phyloP scores from a whole-genome alignment of 73 alveolate genomes.

The Paramecium sonneborni region DNA sequence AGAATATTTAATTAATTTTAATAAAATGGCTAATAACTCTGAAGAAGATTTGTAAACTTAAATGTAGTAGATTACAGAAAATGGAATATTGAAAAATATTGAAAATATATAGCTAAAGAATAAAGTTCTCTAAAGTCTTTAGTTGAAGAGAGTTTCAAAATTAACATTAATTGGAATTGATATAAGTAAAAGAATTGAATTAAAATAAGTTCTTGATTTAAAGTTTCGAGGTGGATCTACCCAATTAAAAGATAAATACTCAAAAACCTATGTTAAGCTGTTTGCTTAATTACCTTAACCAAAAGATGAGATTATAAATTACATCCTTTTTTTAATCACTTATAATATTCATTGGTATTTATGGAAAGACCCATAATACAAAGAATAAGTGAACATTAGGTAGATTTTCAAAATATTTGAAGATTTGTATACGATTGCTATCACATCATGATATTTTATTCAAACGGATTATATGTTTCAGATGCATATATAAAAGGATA shows the following conservation, averaged over 20 bases:
- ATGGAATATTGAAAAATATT: conserved; percentile 21
- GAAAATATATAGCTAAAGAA: background rate
- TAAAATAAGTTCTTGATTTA: background rate
- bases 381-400: conserved; percentile 49
- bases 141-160: conserved; percentile 11
- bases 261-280: conserved; percentile 56
- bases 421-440: conserved; percentile 67
- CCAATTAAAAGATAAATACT: conserved; percentile 6
- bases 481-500: conserved; percentile 58
- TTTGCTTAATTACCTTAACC: conserved; percentile 54
- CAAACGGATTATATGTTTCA: conserved; percentile 63
- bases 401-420: conserved; percentile 12
- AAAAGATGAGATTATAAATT: conserved; percentile 66
- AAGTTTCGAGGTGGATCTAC: conserved; percentile 9
- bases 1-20: background rate
- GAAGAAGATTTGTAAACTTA: background rate
- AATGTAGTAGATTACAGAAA: background rate
- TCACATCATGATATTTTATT: conserved; percentile 54
- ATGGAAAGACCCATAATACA: conserved; percentile 43
- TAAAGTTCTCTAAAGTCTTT: conserved; percentile 10
- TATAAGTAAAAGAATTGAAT: background rate
- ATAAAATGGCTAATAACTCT: background rate
- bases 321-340: conserved; percentile 39
- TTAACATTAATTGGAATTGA: conserved; percentile 23
- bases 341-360: conserved; percentile 58